Evolutionary conservation across 176 grass and related monocot genomes (phyloP), one percentile per base, ranked within the genome.

Genomic region (Metroxylon sagu): DNA sequence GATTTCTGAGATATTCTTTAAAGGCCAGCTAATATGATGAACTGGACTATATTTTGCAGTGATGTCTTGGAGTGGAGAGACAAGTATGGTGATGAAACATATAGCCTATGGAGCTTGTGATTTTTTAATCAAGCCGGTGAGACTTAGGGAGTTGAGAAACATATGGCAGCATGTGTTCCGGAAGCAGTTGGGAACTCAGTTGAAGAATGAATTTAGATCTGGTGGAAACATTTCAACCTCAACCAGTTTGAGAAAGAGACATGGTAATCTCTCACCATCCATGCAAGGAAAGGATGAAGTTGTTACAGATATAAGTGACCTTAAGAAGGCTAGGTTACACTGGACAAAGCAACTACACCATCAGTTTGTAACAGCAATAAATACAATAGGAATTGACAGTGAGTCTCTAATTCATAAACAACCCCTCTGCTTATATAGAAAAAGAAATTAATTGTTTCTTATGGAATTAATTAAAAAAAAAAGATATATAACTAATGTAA

Each of bases 111-210:
- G 81, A 18, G 81, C 76, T 61, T 79, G 65, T 0, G 75, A 84
- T 71, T 79, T 84, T 53, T 50, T 84, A 28, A 77, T 84, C 67
- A 84, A 84, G 60, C 81, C 76, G 0, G 57, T 79, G 21, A 79
- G 52, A 25, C 64, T 79, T 0, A 68, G 75, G 53, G 81, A 79
- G 19, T 43, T 79, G 4, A 74, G 62, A 39, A 79, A 79, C 15
- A 77, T 83, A 10, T 84, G 76, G 81, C 81, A 79, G 70, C 71
- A 84, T 35, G 65, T 79, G 25, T 75, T 84, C 59, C 26, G 70
- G 56, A 83, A 73, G 66, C 54, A 68, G 57, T 62, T 83, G 3
- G 4, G 25, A 5, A 25, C 72, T 31, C 68, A 63, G 19, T 43
- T 25, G 18, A 71, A 49, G 25, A 68, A 23, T 23, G 21, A 23